Evolutionary conservation across 495 filamentous ascomycete species (phyloP), one percentile per base, ranked within the genome.

Genomic region (Penicillium longicatenatum): DNA sequence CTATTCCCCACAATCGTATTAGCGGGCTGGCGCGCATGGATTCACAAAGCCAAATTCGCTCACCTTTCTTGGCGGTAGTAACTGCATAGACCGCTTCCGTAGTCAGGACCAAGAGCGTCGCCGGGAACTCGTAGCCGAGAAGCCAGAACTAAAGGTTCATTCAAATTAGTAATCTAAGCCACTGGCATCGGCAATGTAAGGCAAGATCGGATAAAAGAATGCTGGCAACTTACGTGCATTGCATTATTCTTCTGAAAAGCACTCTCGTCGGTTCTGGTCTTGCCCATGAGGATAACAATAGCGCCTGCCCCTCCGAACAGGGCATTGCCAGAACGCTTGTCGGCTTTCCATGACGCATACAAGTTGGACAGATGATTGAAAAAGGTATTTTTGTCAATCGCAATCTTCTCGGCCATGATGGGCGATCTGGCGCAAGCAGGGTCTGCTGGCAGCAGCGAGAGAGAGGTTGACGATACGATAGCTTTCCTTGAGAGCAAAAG

Each of bases 81-180:
- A 98, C 87, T 50, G 97, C 85, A 70, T 92, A 93, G 59, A 98
- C 76, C 52, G 84, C 82, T 52, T 98, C 95, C 50, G 85, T 83
- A 10, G 95, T 97, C 64, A 98, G 82, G 44, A 99, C 80, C 73
- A 99, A 88, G 41, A 98, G 80, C 0, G 94, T 98, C 14, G 94
- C 91, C 43, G 94, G 94, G 65, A 99, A 99, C 69, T 99, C 94
- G 80, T 98, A 99, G 61, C 94, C 94, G 57, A 99, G 83, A 48
- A 99, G 82, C 94, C 94, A 99, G 76, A 97, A 96, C 92, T 98
- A 75, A 41, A 2, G 12, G 45, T 17, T 16, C 59, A 4, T 24
- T 10, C n/a, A 33, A 24, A 14, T 44, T 55, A 60, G 64, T 17
- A 1, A 48, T 30, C 22, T 17, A 48, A 4, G 7, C 52, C 62